Conservation (phyloP, 257 asterid species). For the Scutellaria galericulata region DNA sequence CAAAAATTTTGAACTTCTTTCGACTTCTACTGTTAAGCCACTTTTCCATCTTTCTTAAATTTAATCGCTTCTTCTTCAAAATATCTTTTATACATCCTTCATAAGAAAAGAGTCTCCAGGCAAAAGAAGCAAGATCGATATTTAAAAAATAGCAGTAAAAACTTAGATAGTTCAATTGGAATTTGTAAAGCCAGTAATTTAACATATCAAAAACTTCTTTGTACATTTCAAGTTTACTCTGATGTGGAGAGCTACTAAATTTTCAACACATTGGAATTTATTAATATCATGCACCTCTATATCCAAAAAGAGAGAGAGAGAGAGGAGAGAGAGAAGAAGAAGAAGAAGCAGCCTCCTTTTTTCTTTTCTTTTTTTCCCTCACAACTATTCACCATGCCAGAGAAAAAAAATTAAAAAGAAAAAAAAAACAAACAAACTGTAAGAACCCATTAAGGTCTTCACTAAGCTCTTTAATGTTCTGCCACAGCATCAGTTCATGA, state of each 20-base stretch:
- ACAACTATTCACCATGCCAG: conserved; percentile 22
- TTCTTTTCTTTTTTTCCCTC: not conserved
- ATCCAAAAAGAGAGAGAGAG: not conserved
- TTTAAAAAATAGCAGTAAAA: too few relatives aligned
- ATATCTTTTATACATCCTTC: too few relatives aligned
- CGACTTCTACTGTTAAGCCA: too few relatives aligned
- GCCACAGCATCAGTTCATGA: conserved; percentile 20
- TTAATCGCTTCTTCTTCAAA: too few relatives aligned
- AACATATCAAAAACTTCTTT: not conserved
- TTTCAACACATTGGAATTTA: not conserved
- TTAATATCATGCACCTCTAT: conserved; percentile 20
- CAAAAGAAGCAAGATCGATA: too few relatives aligned
- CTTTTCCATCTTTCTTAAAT: too few relatives aligned
- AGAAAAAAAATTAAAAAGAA: not conserved
- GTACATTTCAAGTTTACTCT: conserved; percentile 22
- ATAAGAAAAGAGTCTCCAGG: too few relatives aligned
- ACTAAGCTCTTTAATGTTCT: not conserved
- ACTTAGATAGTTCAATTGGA: not conserved
- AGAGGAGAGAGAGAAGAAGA: not conserved
- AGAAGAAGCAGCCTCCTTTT: conserved; percentile 11
- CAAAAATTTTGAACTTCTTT: too few relatives aligned
- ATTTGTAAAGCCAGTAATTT: not conserved
- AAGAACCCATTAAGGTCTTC: not conserved
- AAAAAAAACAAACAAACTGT: too few relatives aligned
- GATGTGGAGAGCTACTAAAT: conserved; percentile 13